These are phyloP conservation scores for Argentina anserina DNA, from an alignment of 306 rosid species.

Conservation along the genomic window DNA sequence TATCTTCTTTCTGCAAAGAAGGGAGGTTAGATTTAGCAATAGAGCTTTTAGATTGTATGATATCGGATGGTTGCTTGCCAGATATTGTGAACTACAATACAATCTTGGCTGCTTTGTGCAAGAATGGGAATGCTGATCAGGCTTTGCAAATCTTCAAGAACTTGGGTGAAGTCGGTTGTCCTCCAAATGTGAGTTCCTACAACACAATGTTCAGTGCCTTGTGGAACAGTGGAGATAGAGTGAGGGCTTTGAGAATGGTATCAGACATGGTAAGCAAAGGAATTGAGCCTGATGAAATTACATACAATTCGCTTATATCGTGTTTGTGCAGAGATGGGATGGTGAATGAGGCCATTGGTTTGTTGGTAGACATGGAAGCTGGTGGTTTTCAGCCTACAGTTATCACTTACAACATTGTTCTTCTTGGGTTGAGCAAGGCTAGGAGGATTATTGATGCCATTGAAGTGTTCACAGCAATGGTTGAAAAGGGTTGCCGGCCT, in stretches of 20 bases:
- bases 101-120: conserved; percentile 66
- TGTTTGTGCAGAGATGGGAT: conserved; percentile 86
- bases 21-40: conserved; percentile 66
- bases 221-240: conserved; percentile 67
- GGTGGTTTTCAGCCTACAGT: conserved; percentile 48
- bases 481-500: conserved; percentile 56
- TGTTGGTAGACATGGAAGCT: conserved; percentile 69
- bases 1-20: conserved; percentile 66
- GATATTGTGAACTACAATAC: conserved; percentile 77
- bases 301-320: conserved; percentile 73
- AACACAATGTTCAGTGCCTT: conserved; percentile 77
- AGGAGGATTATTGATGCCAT: conserved; percentile 57
- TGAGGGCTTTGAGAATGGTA: conserved; percentile 59
- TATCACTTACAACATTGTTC: conserved; percentile 64
- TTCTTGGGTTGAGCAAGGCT: conserved; percentile 75
- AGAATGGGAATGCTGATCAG: conserved; percentile 56
- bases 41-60: conserved; percentile 60
- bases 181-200: conserved; percentile 80
- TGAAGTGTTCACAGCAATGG: conserved; percentile 63
- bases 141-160: conserved; percentile 67
- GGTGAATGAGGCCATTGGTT: conserved; percentile 73
- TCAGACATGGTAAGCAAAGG: conserved; percentile 61
- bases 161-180: conserved; percentile 66
- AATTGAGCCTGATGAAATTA: conserved; percentile 63
- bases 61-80: conserved; percentile 73